These are phyloP conservation scores for Aureobasidium sp. DNA, from an alignment of 2,329 filamentous ascomycete species.

Conservation along the genomic window DNA sequence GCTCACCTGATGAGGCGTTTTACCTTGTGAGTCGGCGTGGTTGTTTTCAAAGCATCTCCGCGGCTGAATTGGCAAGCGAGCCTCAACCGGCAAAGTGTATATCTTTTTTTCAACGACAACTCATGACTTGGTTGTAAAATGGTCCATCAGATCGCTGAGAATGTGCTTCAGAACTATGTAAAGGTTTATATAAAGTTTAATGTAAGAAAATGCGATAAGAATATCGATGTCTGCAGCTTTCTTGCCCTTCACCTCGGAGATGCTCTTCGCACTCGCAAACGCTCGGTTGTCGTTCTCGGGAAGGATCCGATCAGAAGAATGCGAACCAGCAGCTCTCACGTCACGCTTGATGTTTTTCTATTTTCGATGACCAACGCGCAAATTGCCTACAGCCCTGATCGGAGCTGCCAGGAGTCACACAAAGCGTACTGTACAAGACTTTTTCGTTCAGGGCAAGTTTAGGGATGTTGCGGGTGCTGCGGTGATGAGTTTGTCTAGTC, in stretches of 20 bases:
- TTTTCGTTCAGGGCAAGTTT: background rate
- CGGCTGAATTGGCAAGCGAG: background rate
- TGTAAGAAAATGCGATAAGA: background rate
- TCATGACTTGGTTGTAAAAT: background rate
- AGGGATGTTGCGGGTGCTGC: background rate
- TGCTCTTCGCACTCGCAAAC: background rate
- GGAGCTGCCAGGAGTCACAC: background rate
- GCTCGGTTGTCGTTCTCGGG: conserved; percentile 2
- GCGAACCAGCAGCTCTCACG: background rate
- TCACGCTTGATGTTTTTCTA: background rate
- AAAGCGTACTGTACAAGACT: background rate
- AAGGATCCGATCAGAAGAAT: background rate
- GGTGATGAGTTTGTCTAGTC: background rate
- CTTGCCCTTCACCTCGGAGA: background rate
- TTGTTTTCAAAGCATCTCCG: background rate
- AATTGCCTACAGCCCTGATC: background rate
- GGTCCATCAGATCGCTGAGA: too few relatives aligned
- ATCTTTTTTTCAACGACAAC: background rate
- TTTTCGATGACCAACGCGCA: background rate
- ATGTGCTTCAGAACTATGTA: too few relatives aligned
- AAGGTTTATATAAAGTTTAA: too few relatives aligned
- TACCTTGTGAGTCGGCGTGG: background rate
- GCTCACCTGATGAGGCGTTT: conserved; percentile 7
- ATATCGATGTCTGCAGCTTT: background rate
- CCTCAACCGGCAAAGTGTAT: background rate